Conservation (phyloP, 495 filamentous ascomycete species). For the Hypoxylon crocopeplum region DNA sequence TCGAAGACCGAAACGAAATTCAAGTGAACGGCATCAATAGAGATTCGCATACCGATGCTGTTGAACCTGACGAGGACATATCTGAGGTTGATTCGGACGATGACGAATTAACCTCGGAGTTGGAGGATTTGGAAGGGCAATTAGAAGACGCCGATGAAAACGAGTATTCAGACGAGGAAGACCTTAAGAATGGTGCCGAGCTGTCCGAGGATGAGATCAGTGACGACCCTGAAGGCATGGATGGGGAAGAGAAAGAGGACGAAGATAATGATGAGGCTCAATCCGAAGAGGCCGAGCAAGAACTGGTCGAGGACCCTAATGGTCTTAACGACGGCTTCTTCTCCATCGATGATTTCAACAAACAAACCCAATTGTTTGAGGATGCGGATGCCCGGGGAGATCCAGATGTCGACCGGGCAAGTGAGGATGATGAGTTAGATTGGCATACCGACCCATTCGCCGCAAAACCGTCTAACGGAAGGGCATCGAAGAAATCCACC, state of each 20-base stretch:
- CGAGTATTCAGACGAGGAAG: slow-evolving; percentile 48
- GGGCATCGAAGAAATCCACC: slow-evolving; percentile 20
- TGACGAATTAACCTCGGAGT: slow-evolving; percentile 40
- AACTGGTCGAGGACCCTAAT: slow-evolving; percentile 57
- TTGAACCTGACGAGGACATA: slow-evolving; percentile 55
- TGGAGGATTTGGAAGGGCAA: slow-evolving; percentile 45
- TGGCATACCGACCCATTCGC: slow-evolving; percentile 77
- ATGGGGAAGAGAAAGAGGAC: slow-evolving; percentile 47
- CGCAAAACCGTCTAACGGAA: slow-evolving; percentile 22
- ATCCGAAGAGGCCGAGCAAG: slow-evolving; percentile 41
- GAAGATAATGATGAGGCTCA: slow-evolving; percentile 45
- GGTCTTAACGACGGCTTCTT: slow-evolving; percentile 95
- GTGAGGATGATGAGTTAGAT: slow-evolving; percentile 84
- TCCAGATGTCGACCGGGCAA: slow-evolving; percentile 63
- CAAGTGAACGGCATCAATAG: slow-evolving; percentile 27
- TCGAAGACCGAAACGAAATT: slow-evolving; percentile 49
- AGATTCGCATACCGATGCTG: slow-evolving; percentile 35
- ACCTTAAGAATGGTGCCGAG: slow-evolving; percentile 45
- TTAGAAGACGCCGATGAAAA: slow-evolving; percentile 55
- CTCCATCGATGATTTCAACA: slow-evolving; percentile 97
- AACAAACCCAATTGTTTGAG: slow-evolving; percentile 84
- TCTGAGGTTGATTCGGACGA: slow-evolving; percentile 51
- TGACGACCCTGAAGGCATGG: slow-evolving; percentile 43
- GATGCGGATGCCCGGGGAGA: slow-evolving; percentile 74
- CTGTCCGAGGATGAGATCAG: slow-evolving; percentile 42